These are phyloP conservation scores for Thalassiosira hispida DNA, from an alignment of 352 stramenopile species.

Conservation along the genomic window DNA sequence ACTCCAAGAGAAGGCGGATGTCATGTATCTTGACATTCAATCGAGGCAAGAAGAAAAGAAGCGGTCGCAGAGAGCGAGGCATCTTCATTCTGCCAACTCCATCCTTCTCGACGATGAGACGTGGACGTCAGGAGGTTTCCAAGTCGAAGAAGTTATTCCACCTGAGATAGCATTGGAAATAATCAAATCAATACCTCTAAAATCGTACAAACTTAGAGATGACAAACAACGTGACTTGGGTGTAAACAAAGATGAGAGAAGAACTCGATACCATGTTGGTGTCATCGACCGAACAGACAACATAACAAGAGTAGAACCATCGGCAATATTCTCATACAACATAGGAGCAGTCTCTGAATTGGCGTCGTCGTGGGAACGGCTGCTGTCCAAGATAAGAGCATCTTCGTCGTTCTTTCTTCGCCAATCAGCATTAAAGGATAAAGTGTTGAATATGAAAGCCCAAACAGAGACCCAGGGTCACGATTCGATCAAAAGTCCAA, in stretches of 20 bases:
- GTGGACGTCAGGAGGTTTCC: constrained; percentile 24
- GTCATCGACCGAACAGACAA: constrained; percentile 11
- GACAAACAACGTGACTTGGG: constrained; percentile 37
- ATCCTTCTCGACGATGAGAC: constrained; percentile 16
- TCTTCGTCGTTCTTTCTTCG: constrained; percentile 16
- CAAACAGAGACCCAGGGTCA: constrained; percentile 10
- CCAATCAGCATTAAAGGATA: constrained; percentile 16
- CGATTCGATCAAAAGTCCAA: constrained; percentile 39
- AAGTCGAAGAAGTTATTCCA: constrained; percentile 18
- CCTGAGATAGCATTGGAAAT: constrained; percentile 25
- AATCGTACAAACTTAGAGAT: constrained; percentile 38
- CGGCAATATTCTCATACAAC: constrained; percentile 54
- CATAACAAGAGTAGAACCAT: constrained; percentile 15
- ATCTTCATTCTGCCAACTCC: neutral
- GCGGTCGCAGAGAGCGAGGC: neutral
- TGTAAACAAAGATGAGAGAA: constrained; percentile 25
- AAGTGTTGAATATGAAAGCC: constrained; percentile 19
- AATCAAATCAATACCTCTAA: constrained; percentile 37
- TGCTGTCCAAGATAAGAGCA: constrained; percentile 18
- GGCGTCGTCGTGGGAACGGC: constrained; percentile 26
- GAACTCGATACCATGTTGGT: constrained; percentile 45
- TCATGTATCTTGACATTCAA: constrained; percentile 20
- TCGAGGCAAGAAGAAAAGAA: constrained; percentile 2
- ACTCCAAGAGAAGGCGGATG: constrained; percentile 8
- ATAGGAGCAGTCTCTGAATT: constrained; percentile 43